A percentile compares a stretch with the other conserved stretches of the same genome.
These are phyloP conservation scores for Oidium heveae DNA, from an alignment of 2,329 filamentous ascomycete species.

Conservation along the genomic window DNA sequence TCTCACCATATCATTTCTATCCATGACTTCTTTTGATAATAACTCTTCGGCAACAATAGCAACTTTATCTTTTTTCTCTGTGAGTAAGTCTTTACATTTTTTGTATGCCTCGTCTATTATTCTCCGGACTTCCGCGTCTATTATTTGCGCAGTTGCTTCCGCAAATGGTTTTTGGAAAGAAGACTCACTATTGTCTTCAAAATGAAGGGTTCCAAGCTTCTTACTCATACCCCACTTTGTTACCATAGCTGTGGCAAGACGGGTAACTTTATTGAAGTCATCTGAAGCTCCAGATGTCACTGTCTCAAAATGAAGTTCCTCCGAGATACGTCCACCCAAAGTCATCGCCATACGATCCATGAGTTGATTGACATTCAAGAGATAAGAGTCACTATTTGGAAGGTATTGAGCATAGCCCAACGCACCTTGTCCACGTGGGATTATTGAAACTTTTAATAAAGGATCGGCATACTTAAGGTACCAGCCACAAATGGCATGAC, in stretches of 20 bases:
- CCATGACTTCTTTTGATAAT: slow-evolving; percentile 71
- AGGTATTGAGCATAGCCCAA: slow-evolving; percentile 94
- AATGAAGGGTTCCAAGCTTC: slow-evolving; percentile 82
- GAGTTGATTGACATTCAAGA: slow-evolving; percentile 85
- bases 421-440: slow-evolving; percentile 79
- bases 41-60: slow-evolving; percentile 83
- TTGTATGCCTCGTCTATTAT: slow-evolving; percentile 86
- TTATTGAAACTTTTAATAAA: slow-evolving; percentile 93
- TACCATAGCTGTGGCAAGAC: slow-evolving; percentile 91
- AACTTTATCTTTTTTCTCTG: slow-evolving; percentile 68
- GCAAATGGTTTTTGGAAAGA: slow-evolving; percentile 76
- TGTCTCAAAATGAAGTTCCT: slow-evolving; percentile 90
- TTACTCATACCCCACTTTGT: slow-evolving; percentile 98
- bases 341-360: slow-evolving; percentile 99
- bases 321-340: slow-evolving; percentile 76
- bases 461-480: slow-evolving; percentile 93
- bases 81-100: slow-evolving; percentile 63
- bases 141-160: slow-evolving; percentile 75
- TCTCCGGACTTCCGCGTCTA: slow-evolving; percentile 72
- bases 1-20: slow-evolving; percentile 75
- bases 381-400: slow-evolving; percentile 72
- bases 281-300: slow-evolving; percentile 88
- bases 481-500: slow-evolving; percentile 96
- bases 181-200: slow-evolving; percentile 58
- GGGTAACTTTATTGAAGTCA: slow-evolving; percentile 95